Evolutionary conservation across 768 basidiomycete species (phyloP), one percentile per base, ranked within the genome.

Genomic region (Flagelloscypha sp.): DNA sequence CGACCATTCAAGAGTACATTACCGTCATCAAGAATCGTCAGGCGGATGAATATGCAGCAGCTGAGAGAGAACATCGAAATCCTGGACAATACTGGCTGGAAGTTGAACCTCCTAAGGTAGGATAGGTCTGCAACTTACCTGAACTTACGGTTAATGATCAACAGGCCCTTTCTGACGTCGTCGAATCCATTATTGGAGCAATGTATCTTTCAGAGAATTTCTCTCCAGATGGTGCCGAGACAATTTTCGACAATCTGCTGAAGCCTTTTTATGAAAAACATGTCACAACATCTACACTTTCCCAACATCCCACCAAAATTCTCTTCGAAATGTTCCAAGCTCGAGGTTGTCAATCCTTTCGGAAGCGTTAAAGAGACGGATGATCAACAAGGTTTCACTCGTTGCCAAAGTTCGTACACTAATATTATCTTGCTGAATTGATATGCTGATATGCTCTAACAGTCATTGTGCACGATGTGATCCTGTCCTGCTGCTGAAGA

Each of bases 41-140:
- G 15, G 30, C 46, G 23, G 35, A 44, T 19, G 61, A 65, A 41
- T 50, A 60, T 24, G 39, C 48, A 7, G 42, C 52, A 19, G 78
- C 76, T 1, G 52, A 56, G 16, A 47, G 46, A 31, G 83, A 82
- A 51, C 60, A 61, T 3, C 56, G 73, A 42, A 41, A 57, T 11
- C 71, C 74, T 15, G 74, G 76, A 3, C 84, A 87, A 47, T 87
- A 81, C 54, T 90, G 88, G 88, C 59, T 74, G 5, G 80, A 80
- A 25, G 55, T 81, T 21, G 75, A 84, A 28, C 70, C 83, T 24
- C 87, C 87, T 1, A 89, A 90, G 67, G 87, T 81, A 46, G 22
- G 56, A 42, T 12, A 16, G 22, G 29, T 37, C 31, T 15, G 17
- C 24, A 24, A 28, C 27, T 36, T 13, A 11, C 17, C 21, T 38